Evolutionary conservation across 1,284 basidiomycete genomes (phyloP), one percentile per base, ranked within the genome.

Genomic region (Coriolopsis trogii): DNA sequence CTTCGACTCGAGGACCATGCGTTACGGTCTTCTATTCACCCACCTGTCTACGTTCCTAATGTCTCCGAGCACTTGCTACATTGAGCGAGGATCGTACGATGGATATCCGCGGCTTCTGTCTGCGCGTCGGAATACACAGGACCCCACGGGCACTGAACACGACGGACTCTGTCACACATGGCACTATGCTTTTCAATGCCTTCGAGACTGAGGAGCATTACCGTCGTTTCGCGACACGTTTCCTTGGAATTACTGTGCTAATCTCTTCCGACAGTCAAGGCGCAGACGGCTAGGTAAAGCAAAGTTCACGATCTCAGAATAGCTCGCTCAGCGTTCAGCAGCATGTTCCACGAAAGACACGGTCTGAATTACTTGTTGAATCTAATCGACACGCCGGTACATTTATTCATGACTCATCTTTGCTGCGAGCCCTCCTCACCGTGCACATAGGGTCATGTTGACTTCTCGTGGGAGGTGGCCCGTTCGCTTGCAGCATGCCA

Each of bases 391-490:
- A 99, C 97, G 0, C 96, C 96, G 39, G 89, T 88, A 63, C 49
- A 82, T 72, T 40, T 53, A 37, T 37, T 16, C 23, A 23, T 30
- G 49, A 37, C 8, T 30, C 34, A 34, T 36, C 21, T 34, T 12
- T 15, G 21, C 29, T 31, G n/a, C n/a, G n/a, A 25, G 8, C 20
- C 20, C n/a, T 21, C 16, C 41, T 45, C 33, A 49, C 33, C 38
- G 15, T 26, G 25, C 28, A 47, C 41, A 13, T 56, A 89, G 85
- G 95, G 95, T 3, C 95, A 98, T 71, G 95, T 97, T 41, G 95
- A 98, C 74, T 98, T 98, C 71, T 84, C 91, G 53, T 96, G 95
- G 85, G 97, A 99, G 71, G 94, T 99, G 9, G 90, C 93, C 13
- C 84, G 97, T 40, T 95, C 92, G 36, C 75, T 99, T 23, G 88